These are phyloP conservation scores for Paraglomus brasilianum DNA, from an alignment of 192 early-diverging fungal genomes.

Conservation along the genomic window DNA sequence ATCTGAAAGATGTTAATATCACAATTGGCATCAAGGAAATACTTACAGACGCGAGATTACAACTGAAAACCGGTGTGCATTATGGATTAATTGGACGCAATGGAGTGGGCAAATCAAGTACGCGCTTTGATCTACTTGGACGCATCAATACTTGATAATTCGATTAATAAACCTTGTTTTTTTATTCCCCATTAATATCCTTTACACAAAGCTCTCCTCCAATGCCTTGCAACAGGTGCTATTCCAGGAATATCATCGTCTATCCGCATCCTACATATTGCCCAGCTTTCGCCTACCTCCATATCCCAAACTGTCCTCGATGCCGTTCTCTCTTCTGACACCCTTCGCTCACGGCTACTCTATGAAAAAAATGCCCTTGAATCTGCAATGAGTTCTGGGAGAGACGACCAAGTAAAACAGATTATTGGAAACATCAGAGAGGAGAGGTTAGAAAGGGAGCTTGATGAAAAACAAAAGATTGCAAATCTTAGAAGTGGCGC, in stretches of 20 bases:
- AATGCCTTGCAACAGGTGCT: conserved; percentile 57
- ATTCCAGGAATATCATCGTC: conserved; percentile 84
- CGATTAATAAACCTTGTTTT: too few species aligned
- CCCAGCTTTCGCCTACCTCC: conserved; percentile 68
- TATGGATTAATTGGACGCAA: conserved; percentile 82
- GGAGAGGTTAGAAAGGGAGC: conserved; percentile 41
- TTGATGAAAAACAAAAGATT: conserved; percentile 52
- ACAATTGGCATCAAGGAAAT: conserved; percentile 66
- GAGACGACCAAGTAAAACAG: conserved; percentile 39
- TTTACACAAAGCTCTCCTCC: conserved; percentile 48
- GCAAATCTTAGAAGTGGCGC: conserved; percentile 66
- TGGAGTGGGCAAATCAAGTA: conserved; percentile 74
- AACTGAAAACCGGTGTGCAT: conserved; percentile 70
- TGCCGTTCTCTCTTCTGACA: conserved; percentile 64
- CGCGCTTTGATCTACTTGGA: too few species aligned
- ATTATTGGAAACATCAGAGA: conserved; percentile 47
- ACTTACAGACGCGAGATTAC: conserved; percentile 72
- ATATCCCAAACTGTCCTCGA: conserved; percentile 56
- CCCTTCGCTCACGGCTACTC: conserved; percentile 51
- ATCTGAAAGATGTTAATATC: conserved; percentile 77
- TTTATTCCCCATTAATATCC: neutral
- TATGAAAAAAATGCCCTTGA: conserved; percentile 49
- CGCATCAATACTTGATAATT: neutral
- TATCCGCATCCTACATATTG: conserved; percentile 75
- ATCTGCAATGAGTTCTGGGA: conserved; percentile 43